Base-by-base conservation (phyloP, 1,284 basidiomycete species). In the Cryptococcus sp. region DNA sequence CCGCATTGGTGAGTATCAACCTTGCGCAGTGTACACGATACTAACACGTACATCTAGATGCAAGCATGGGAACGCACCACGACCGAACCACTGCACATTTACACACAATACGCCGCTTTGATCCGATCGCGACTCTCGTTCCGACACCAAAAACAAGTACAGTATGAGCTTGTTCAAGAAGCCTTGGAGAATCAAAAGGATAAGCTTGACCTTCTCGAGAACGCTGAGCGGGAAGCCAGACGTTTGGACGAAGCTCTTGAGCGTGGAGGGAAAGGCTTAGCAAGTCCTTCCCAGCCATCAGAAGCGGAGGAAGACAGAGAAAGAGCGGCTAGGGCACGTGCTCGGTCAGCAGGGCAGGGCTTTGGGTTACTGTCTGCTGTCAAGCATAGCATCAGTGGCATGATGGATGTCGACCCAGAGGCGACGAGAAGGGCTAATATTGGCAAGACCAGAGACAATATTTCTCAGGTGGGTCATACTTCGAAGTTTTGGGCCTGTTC, bases 391-490 rank as follows among this genome's bases (percentile, higher is more conserved):
- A 79, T 99, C 59, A 93, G 95, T 69, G 92, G 92, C 11, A 94
- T 99, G 86, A 97, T 99, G 88, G 96, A 99, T 69, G 90, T 91
- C 7, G 96, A 99, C 79, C 94, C 96, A 0, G 96, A 98, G 79
- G 91, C 89, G 16, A 94, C 95, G 5, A 83, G 96, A 61, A 83
- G 95, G 58, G 96, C 89, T 69, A 87, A 87, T 57, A 98, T 99
- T 64, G 89, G 88, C 62, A 97, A 95, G 80, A 93, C 93, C 2
- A 84, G 91, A 68, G 96, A 99, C 78, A 87, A 86, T 26, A 97
- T 99, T 62, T 89, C 91, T 37, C 91, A 93, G 82, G 93, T 93
- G 72, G 68, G 2, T 3, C 13, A 48, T 2, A 25, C 10, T 19
- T 26, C 10, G 15, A 11, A 17, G 46, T 3, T 23, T n/a, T 3